These are phyloP conservation scores for Bolboschoenoplectus hybrid DNA, from an alignment of 202 grass and related monocot genomes.

Conservation along the genomic window DNA sequence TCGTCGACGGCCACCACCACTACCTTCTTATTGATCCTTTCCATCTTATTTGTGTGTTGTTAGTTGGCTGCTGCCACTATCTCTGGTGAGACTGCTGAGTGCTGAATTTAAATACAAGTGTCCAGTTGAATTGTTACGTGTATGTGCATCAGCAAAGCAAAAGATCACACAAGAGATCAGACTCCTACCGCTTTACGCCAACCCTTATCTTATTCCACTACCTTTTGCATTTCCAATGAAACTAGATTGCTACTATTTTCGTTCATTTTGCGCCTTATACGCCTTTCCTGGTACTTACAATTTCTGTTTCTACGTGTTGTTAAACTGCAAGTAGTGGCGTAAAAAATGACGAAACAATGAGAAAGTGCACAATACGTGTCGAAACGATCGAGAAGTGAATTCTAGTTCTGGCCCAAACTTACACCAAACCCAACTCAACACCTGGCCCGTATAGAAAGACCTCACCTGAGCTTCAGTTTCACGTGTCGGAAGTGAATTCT, in stretches of 20 bases:
- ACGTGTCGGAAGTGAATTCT: too few relatives aligned
- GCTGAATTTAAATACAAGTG: slow-evolving; percentile 16
- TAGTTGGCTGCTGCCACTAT: not conserved
- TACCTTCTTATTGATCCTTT: slow-evolving; percentile 41
- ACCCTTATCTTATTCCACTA: slow-evolving; percentile 14
- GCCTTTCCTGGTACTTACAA: not conserved
- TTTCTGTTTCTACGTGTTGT: not conserved
- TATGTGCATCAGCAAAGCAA: not conserved
- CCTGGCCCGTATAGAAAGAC: not conserved
- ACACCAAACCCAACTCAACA: not conserved
- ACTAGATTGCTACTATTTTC: not conserved
- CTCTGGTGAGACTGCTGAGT: not conserved
- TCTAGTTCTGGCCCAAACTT: not conserved
- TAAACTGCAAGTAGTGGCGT: not conserved
- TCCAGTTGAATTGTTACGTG: not conserved
- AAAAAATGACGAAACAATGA: not conserved
- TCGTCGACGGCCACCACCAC: slow-evolving; percentile 56
- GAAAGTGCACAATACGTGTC: not conserved
- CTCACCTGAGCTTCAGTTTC: too few relatives aligned
- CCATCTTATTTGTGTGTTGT: slow-evolving; percentile 6
- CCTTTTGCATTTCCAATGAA: slow-evolving; percentile 2
- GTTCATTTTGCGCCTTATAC: not conserved
- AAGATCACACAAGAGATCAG: not conserved
- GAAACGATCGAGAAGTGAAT: not conserved
- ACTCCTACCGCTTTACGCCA: not conserved